Evolutionary conservation across 208 protist species (phyloP).

Genomic region (Crithidia fasciculata): DNA sequence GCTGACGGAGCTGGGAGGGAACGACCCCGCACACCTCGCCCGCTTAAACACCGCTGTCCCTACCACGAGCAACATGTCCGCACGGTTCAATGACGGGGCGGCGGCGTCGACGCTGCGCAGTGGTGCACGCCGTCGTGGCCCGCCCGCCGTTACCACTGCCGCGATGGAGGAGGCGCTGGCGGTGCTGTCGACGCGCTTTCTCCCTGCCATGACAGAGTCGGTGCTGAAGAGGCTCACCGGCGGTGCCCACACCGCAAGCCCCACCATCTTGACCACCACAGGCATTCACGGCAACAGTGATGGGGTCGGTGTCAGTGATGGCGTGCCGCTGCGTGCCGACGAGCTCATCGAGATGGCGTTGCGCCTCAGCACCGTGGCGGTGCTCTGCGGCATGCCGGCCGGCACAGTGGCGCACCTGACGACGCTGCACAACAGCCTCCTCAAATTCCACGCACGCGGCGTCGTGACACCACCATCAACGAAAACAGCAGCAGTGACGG

Average conservation of each 20-base stretch:
- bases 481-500: not conserved
- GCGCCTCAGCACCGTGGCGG: slow-evolving; percentile 39
- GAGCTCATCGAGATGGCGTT: slow-evolving; percentile 36
- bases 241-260: not conserved
- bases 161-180: slow-evolving; percentile 47
- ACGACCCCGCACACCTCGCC: slow-evolving; percentile 1
- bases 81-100: too few species aligned
- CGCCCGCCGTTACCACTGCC: not conserved
- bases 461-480: not conserved
- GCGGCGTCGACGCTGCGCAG: too few species aligned
- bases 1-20: slow-evolving; percentile 31
- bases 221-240: slow-evolving; percentile 16
- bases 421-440: slow-evolving; percentile 55
- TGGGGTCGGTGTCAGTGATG: too few species aligned
- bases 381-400: slow-evolving; percentile 51
- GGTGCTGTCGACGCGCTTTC: slow-evolving; percentile 42
- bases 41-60: too few species aligned
- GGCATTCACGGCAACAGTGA: not conserved
- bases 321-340: slow-evolving; percentile 6
- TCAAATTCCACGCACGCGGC: slow-evolving; percentile 28
- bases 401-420: slow-evolving; percentile 59
- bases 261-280: not conserved
- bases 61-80: too few species aligned
- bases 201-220: slow-evolving; percentile 48
- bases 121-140: too few species aligned